phyloP scores from a whole-genome alignment of 495 filamentous ascomycete species.

The Penicillium samsonianum region DNA sequence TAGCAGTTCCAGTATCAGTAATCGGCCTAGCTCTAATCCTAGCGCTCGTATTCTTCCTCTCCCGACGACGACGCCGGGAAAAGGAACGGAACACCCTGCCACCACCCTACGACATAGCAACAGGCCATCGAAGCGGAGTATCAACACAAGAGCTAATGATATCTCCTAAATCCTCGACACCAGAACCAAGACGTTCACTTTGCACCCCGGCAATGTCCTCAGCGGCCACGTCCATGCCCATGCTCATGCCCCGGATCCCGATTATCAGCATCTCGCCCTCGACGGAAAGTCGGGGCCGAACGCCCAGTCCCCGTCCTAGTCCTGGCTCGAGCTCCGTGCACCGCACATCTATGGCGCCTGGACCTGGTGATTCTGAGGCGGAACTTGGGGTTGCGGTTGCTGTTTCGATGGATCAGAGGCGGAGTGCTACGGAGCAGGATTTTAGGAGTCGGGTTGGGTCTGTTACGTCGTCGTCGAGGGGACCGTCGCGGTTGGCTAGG shows the following conservation, averaged over 20 bases:
- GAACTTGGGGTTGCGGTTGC: slow-evolving; percentile 22
- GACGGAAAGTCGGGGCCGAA: slow-evolving; percentile 1
- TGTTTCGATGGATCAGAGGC: slow-evolving; percentile 19
- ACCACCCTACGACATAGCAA: slow-evolving; percentile 18
- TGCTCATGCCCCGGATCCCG: slow-evolving; percentile 7
- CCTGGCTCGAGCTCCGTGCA: background rate
- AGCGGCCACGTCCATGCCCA: background rate
- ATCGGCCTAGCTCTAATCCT: slow-evolving; percentile 31
- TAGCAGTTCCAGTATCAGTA: slow-evolving; percentile 40
- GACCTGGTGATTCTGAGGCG: slow-evolving; percentile 3
- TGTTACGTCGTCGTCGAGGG: slow-evolving; percentile 7
- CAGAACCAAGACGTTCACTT: background rate
- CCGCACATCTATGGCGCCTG: background rate
- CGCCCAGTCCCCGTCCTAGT: background rate
- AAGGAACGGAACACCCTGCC: slow-evolving; percentile 11
- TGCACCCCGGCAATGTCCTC: background rate
- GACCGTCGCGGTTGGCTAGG: slow-evolving; percentile 11
- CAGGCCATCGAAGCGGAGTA: slow-evolving; percentile 9
- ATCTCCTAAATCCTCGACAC: background rate
- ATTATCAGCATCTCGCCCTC: slow-evolving; percentile 14
- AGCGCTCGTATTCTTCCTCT: slow-evolving; percentile 31
- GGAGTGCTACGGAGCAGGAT: slow-evolving; percentile 18
- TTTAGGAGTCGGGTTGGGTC: slow-evolving; percentile 11
- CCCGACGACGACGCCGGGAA: slow-evolving; percentile 24
- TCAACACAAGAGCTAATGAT: slow-evolving; percentile 27